Conservation (phyloP, 352 stramenopile genomes). For the Blastocystis sp. region DNA sequence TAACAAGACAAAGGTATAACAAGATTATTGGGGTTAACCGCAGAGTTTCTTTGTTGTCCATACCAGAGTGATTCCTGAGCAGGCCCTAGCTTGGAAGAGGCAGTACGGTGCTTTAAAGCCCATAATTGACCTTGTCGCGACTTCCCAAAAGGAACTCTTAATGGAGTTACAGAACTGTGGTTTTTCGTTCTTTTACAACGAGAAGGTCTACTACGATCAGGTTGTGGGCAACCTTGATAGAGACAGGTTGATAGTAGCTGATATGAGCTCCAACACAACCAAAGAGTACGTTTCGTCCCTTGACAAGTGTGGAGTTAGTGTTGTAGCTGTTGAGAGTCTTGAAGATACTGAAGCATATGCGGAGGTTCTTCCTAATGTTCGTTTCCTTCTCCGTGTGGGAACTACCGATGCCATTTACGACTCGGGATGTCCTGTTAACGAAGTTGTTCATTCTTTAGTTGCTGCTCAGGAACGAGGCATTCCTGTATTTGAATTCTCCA, state of each 20-base stretch:
- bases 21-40: background rate
- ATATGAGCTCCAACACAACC: background rate
- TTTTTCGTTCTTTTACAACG: slow-evolving; percentile 2
- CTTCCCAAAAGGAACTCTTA: slow-evolving; percentile 17
- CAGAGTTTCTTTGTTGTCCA: slow-evolving; percentile 33
- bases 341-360: background rate
- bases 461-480: background rate
- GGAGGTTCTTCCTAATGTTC: background rate
- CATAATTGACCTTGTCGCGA: slow-evolving; percentile 14
- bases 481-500: background rate
- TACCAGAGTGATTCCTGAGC: background rate
- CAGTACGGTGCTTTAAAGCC: background rate
- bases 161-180: slow-evolving; percentile 11
- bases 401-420: background rate
- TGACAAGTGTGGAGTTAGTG: background rate
- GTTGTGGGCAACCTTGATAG: background rate
- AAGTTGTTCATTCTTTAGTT: background rate
- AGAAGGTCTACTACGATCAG: slow-evolving; percentile 6
- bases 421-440: background rate
- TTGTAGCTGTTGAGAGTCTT: background rate
- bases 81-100: background rate
- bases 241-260: background rate
- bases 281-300: background rate
- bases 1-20: slow-evolving; percentile 30
- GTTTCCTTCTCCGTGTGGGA: background rate